Base-by-base conservation (phyloP, 192 early-diverging fungal species). In the Mortierella claussenii region DNA sequence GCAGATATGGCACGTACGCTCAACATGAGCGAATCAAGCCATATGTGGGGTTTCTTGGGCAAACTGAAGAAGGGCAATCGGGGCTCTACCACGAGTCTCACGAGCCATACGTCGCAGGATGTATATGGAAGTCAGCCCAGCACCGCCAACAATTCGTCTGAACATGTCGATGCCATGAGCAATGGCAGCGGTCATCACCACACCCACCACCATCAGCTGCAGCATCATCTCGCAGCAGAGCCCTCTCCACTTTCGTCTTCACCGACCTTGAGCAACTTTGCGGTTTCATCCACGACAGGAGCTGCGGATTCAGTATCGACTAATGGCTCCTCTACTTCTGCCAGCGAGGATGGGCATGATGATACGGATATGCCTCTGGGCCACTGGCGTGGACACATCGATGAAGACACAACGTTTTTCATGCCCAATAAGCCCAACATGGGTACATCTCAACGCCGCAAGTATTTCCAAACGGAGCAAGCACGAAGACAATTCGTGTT, bases 371-470 rank as follows among this genome's bases (percentile, higher is more conserved):
- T 26, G 42, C 58, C 73, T 8, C 53, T 76, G n/a, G 73, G 73
- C 9, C 45, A 31, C 7, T 76, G 76, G 67, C 76, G 76, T 40
- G 42, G 44, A 33, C 43, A 60, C n/a, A 3, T 69, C 21, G 62
- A 79, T 23, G 60, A 70, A 24, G 63, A 70, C 36, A 68, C 68
- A 0, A 66, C 64, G 1, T 65, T 69, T 49, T 71, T 65, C 28
- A 65, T 52, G 56, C 51, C 57, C 1, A 18, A 69, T 15, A 54
- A 62, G 37, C 42, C 46, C 28, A 61, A 23, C 18, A 79, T 66
- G 51, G 53, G 34, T 20, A 76, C 78, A 2, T 27, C 63, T 5
- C 61, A 71, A 31, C 78, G 78, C 6, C 68, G 78, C 23, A 69
- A 71, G 34, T 20, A 79, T 49, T 79, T 79, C 24, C 78, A 67